These are phyloP conservation scores for Lactifluus pinguis DNA, from an alignment of 768 basidiomycete genomes.

Conservation along the genomic window DNA sequence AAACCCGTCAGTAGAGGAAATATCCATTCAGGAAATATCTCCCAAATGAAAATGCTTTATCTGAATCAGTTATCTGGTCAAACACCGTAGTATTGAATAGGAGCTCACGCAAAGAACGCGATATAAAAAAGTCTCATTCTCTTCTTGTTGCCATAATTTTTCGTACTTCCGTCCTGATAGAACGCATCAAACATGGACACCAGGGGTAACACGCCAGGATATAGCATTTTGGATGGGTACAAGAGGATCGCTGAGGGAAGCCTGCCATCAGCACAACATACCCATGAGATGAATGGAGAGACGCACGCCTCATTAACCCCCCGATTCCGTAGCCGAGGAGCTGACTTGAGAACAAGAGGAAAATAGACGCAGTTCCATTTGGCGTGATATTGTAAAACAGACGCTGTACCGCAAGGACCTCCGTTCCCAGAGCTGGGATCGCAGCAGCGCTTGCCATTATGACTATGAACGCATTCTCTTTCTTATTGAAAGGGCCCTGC, in stretches of 20 bases:
- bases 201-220: constrained; percentile 38
- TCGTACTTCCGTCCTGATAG: constrained; percentile 32
- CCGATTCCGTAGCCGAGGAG: constrained; percentile 46
- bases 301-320: constrained; percentile 41
- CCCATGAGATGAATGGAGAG: background rate
- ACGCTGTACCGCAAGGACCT: constrained; percentile 43
- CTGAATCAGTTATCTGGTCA: constrained; percentile 21
- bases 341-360: constrained; percentile 31
- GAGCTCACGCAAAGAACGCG: constrained; percentile 29
- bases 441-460: constrained; percentile 50
- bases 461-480: constrained; percentile 49
- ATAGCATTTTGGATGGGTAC: constrained; percentile 47
- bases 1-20: constrained; percentile 24
- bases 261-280: background rate
- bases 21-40: constrained; percentile 18
- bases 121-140: constrained; percentile 44
- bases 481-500: constrained; percentile 50
- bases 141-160: constrained; percentile 24
- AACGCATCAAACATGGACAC: constrained; percentile 43
- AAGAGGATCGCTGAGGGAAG: constrained; percentile 32
- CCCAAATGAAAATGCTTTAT: constrained; percentile 28
- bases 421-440: constrained; percentile 44
- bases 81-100: constrained; percentile 24
- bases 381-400: constrained; percentile 40
- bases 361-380: constrained; percentile 36